phyloP scores from a whole-genome alignment of 257 asterid genomes.

The Jacaranda mimosifolia region DNA sequence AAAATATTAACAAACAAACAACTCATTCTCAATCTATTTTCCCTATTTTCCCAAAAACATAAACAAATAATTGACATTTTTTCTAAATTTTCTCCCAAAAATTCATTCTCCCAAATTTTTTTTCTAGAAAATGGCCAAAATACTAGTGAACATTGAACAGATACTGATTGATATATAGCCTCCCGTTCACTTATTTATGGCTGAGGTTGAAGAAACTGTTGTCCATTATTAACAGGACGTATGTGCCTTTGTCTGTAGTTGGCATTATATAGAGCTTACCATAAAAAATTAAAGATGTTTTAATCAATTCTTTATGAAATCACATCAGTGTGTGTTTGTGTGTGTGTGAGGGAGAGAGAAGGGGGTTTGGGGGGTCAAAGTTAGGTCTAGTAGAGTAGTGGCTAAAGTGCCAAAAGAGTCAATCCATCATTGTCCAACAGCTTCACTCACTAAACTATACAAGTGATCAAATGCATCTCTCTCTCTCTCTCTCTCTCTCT shows the following conservation, averaged over 20 bases:
- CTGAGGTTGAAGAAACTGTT: neutral
- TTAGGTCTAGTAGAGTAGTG: slow-evolving; percentile 50
- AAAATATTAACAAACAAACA: no score
- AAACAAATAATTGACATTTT: no score
- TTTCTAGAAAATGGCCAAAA: no score
- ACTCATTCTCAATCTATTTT: no score
- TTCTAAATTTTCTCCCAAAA: no score
- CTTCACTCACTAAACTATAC: slow-evolving; percentile 37
- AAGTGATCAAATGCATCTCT: slow-evolving; percentile 7
- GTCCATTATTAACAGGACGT: slow-evolving; percentile 17
- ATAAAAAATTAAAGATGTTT: neutral
- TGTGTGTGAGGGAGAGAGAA: neutral
- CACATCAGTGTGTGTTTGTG: slow-evolving; percentile 12
- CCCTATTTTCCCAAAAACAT: no score
- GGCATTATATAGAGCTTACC: slow-evolving; percentile 24
- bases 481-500: no score
- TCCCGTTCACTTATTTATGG: neutral
- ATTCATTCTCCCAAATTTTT: no score
- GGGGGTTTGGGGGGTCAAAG: neutral
- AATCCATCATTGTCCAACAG: slow-evolving; percentile 46
- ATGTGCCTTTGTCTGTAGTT: slow-evolving; percentile 37
- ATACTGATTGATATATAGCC: neutral
- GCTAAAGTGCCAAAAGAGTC: slow-evolving; percentile 34
- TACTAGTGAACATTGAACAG: no score
- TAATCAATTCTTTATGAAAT: slow-evolving; percentile 27